These are phyloP conservation scores for Rhypophila decipiens DNA, from an alignment of 495 filamentous ascomycete genomes.

Conservation along the genomic window DNA sequence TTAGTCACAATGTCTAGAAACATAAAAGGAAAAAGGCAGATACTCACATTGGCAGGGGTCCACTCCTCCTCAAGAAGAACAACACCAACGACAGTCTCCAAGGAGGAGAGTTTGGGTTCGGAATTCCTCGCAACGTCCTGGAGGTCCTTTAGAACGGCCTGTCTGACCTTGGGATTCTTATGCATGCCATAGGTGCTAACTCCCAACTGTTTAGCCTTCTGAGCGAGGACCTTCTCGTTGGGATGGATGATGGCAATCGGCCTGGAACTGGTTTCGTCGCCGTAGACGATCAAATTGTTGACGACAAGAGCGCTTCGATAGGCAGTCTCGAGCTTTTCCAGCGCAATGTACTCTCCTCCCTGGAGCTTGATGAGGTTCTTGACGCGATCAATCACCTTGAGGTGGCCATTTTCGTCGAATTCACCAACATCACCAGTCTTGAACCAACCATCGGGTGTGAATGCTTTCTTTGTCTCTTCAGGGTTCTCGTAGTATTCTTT, in stretches of 20 bases:
- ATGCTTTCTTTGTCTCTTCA: conserved; percentile 71
- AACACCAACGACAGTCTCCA: conserved; percentile 56
- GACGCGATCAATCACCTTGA: conserved; percentile 81
- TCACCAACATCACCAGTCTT: conserved; percentile 79
- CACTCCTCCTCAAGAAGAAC: conserved; percentile 60
- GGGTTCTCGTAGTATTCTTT: conserved; percentile 73
- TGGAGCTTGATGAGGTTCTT: conserved; percentile 76
- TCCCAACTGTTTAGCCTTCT: conserved; percentile 44
- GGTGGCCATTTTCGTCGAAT: conserved; percentile 68
- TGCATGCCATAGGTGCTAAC: conserved; percentile 42
- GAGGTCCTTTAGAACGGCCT: conserved; percentile 49
- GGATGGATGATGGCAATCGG: conserved; percentile 54
- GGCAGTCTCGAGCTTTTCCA: conserved; percentile 60
- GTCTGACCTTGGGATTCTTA: conserved; percentile 39
- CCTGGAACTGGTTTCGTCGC: conserved; percentile 39
- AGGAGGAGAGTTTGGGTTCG: conserved; percentile 44
- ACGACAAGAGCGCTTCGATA: conserved; percentile 52
- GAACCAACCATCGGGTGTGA: conserved; percentile 88
- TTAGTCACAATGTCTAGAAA: background rate
- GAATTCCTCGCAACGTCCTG: conserved; percentile 42
- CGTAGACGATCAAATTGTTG: conserved; percentile 57
- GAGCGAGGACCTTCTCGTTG: conserved; percentile 47
- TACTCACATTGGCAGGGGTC: conserved; percentile 57
- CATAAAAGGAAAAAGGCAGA: background rate
- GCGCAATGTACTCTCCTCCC: conserved; percentile 59